A percentile compares a stretch with the other conserved stretches of the same genome.
These are phyloP conservation scores for Hanseniaspora jakobsenii DNA, from an alignment of 805 yeast genomes.

Conservation along the genomic window DNA sequence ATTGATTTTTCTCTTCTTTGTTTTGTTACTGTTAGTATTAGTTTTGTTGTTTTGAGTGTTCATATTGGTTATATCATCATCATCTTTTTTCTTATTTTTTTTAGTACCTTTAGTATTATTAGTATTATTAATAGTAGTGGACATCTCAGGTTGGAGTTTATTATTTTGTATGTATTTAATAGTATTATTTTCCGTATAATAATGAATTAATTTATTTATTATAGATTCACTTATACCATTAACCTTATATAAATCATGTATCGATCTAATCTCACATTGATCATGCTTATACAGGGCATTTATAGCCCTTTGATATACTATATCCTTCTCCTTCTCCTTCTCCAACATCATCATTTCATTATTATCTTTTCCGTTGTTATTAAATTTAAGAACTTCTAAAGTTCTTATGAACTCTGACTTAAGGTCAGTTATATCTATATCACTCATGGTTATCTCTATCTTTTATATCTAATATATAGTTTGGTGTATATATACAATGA, in stretches of 20 bases:
- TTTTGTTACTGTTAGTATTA: constrained; percentile 16
- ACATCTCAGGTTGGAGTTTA: constrained; percentile 17
- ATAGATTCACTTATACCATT: constrained; percentile 65
- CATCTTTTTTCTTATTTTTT: constrained; percentile 18
- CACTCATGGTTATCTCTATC: not conserved
- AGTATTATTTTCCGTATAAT: constrained; percentile 47
- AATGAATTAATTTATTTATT: constrained; percentile 37
- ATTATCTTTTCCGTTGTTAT: too few relatives aligned
- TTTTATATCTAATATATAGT: too few relatives aligned
- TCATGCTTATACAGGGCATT: not conserved
- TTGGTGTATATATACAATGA: too few relatives aligned
- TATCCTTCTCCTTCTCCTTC: too few relatives aligned
- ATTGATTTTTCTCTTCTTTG: constrained; percentile 21
- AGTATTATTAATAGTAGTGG: constrained; percentile 4
- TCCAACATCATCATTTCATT: not conserved
- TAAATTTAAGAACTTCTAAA: not conserved
- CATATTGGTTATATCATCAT: constrained; percentile 11
- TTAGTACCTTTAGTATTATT: constrained; percentile 4
- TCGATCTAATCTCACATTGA: constrained; percentile 24
- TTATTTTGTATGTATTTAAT: constrained; percentile 33
- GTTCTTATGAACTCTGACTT: not conserved
- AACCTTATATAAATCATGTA: constrained; percentile 46
- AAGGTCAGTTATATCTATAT: not conserved
- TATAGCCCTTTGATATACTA: not conserved
- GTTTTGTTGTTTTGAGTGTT: constrained; percentile 11